These are phyloP conservation scores for Stachybotrys elegans DNA, from an alignment of 2,329 filamentous ascomycete genomes.

Conservation along the genomic window DNA sequence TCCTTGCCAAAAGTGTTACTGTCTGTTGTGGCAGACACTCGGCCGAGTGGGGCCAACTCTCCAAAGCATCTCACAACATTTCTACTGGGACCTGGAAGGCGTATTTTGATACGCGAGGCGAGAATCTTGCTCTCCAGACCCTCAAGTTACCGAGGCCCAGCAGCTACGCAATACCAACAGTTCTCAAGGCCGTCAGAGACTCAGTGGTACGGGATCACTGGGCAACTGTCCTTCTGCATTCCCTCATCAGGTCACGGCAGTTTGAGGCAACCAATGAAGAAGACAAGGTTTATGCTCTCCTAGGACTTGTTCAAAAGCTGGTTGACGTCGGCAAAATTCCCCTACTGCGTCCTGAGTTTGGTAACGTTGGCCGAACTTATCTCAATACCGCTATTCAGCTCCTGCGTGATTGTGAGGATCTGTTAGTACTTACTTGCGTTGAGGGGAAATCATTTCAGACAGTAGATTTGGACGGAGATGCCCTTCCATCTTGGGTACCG, in stretches of 20 bases:
- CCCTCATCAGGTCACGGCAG: neutral
- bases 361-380: neutral
- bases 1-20: neutral
- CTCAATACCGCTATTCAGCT: neutral
- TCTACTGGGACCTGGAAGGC: neutral
- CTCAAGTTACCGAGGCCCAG: neutral
- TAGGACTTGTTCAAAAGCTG: neutral
- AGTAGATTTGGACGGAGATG: neutral
- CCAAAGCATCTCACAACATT: neutral
- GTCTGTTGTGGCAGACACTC: neutral
- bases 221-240: neutral
- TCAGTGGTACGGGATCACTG: neutral
- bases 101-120: neutral
- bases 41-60: neutral
- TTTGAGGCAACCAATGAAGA: neutral
- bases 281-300: neutral
- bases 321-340: neutral
- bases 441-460: neutral
- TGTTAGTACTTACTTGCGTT: neutral
- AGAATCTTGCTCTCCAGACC: neutral
- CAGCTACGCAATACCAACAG: neutral
- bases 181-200: neutral
- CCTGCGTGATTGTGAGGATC: neutral
- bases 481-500: neutral
- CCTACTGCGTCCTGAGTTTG: neutral